Evolutionary conservation across 2,329 filamentous ascomycete species (phyloP), one percentile per base, ranked within the genome.

Genomic region (Calonectria fujianensis): DNA sequence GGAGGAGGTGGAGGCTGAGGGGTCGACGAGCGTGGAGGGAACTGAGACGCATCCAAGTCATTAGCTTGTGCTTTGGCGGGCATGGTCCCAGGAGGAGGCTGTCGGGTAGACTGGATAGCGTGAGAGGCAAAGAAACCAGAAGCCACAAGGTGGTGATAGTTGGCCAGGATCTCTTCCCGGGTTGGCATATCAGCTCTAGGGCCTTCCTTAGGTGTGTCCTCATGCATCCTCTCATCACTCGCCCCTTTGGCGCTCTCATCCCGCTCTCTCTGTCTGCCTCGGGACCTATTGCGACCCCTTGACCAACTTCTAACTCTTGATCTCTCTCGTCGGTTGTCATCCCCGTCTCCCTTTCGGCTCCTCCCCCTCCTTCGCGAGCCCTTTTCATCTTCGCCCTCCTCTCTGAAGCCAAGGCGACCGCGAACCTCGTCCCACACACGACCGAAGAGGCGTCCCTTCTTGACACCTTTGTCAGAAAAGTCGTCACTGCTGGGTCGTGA

Each of bases 81-180:
- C 41, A 73, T 74, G 14, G n/a, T 51, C 27, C 77, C 77, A 8
- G 79, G 79, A 51, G 79, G 79, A 32, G 80, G 88, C 80, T 89
- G 89, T 4, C 90, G 86, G 1, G 89, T 90, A 6, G 90, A 91
- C 74, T 90, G 88, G 75, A 91, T 91, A 68, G 90, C 90, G 75
- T 91, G 90, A 31, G 88, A 85, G 61, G 88, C 86, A 81, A 92
- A 92, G 87, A 92, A 92, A 74, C 90, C 90, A 8, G 87, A 87
- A 3, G 89, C 87, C 78, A 92, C 86, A 72, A 92, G 86, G 77
- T 89, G 84, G 76, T 91, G 88, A 82, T 92, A 92, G 80, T 86
- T 91, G 74, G 88, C 87, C 80, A 91, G 77, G 69, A 92, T 87
- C 72, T 92, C 89, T 67, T 92, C 90, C 77, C 80, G 81, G 39